Evolutionary conservation across 73 alveolate species (phyloP).

Genomic region (Urostyla sp.): DNA sequence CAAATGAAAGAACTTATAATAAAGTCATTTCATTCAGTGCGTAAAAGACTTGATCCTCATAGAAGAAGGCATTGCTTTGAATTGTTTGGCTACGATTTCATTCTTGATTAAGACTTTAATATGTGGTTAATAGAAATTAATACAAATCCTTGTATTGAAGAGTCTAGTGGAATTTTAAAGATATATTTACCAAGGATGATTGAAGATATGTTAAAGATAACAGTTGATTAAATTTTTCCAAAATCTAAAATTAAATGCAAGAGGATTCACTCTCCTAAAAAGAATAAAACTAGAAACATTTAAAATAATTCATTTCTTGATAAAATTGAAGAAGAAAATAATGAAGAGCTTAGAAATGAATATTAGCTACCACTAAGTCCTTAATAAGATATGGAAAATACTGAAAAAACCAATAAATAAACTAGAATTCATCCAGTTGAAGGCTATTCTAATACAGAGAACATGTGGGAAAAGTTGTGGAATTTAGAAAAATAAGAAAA

Average conservation of each 20-base stretch:
- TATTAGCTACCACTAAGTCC: neutral
- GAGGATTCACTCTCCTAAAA: neutral
- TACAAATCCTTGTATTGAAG: slow-evolving; percentile 97
- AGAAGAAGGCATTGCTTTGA: slow-evolving; percentile 72
- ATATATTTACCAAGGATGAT: slow-evolving; percentile 93
- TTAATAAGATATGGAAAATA: neutral
- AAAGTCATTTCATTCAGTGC: slow-evolving; percentile 37
- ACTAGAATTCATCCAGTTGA: slow-evolving; percentile 66
- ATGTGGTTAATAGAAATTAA: slow-evolving; percentile 93
- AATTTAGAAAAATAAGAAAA: slow-evolving; percentile 39
- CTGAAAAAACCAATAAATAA: neutral
- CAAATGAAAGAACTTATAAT: slow-evolving; percentile 66
- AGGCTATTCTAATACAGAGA: slow-evolving; percentile 83
- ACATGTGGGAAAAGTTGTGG: slow-evolving; percentile 81
- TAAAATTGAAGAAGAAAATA: slow-evolving; percentile 18
- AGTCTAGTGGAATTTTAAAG: slow-evolving; percentile 79
- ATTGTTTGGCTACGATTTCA: slow-evolving; percentile 94
- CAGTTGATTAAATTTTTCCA: slow-evolving; percentile 77
- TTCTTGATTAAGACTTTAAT: slow-evolving; percentile 82
- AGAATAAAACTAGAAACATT: neutral
- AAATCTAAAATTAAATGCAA: slow-evolving; percentile 3
- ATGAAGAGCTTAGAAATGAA: neutral
- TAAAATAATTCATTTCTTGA: neutral
- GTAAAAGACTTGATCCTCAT: slow-evolving; percentile 62
- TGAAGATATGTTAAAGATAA: slow-evolving; percentile 84